Conservation (phyloP, 1,284 basidiomycete genomes). For the Ceratobasidium sp. region DNA sequence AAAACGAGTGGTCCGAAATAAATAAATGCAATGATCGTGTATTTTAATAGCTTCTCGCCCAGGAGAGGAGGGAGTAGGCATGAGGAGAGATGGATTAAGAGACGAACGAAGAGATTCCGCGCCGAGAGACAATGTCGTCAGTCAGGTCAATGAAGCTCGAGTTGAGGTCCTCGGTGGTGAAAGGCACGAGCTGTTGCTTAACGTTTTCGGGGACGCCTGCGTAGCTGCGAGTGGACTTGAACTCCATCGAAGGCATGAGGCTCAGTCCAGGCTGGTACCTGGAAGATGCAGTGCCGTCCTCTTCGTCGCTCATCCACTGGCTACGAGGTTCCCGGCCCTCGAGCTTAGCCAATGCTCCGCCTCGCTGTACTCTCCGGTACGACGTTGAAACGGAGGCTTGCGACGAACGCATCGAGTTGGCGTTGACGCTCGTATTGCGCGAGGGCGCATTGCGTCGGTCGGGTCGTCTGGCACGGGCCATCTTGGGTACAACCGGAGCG, state of each 20-base stretch:
- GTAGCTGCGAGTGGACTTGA: background rate
- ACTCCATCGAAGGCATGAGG: background rate
- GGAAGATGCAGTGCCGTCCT: background rate
- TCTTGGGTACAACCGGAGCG: background rate
- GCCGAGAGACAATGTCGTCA: conserved; percentile 23
- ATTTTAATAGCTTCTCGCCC: conserved; percentile 31
- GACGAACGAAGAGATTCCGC: background rate
- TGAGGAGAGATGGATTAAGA: background rate
- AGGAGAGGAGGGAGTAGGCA: conserved; percentile 23
- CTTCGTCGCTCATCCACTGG: conserved; percentile 36
- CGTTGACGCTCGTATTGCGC: conserved; percentile 14
- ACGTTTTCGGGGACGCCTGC: background rate
- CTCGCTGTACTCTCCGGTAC: conserved; percentile 26
- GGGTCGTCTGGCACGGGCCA: conserved; percentile 10
- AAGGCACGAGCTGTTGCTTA: background rate
- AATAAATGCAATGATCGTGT: conserved; percentile 21
- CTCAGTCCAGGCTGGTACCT: background rate
- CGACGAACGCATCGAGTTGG: conserved; percentile 14
- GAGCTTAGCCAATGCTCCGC: conserved; percentile 35
- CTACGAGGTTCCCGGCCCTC: conserved; percentile 29
- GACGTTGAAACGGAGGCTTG: conserved; percentile 14
- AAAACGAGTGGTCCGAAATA: conserved; percentile 15
- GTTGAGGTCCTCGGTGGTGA: conserved; percentile 1
- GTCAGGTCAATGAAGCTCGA: conserved; percentile 28
- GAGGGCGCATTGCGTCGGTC: conserved; percentile 18